These are phyloP conservation scores for Neonectria sp. DNA, from an alignment of 2,329 filamentous ascomycete species.

Conservation along the genomic window DNA sequence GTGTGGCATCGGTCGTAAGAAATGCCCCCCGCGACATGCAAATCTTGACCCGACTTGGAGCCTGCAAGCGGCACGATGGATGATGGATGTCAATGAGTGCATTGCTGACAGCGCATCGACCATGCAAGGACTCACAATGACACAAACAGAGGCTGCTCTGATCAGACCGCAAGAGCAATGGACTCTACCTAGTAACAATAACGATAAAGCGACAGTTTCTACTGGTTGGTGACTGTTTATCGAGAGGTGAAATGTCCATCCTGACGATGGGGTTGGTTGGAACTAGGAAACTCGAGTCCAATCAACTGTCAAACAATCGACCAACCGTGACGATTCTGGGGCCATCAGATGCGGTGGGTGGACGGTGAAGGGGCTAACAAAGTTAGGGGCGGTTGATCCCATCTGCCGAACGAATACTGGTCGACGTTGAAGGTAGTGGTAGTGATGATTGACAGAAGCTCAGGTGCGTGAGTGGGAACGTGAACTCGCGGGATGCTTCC, in stretches of 20 bases:
- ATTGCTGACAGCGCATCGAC: conserved; percentile 13
- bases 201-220: not conserved
- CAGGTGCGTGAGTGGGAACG: too few relatives aligned
- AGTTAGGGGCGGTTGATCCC: not conserved
- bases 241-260: too few relatives aligned
- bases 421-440: not conserved
- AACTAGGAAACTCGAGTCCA: not conserved
- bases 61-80: conserved; percentile 11
- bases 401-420: not conserved
- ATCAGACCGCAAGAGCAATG: not conserved
- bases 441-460: too few relatives aligned
- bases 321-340: not conserved
- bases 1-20: too few relatives aligned
- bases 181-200: not conserved
- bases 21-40: not conserved
- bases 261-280: not conserved
- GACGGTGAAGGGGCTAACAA: not conserved
- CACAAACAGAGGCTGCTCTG: not conserved
- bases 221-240: not conserved
- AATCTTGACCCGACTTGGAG: conserved; percentile 28
- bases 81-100: conserved; percentile 10
- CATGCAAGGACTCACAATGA: conserved; percentile 3
- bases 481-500: too few relatives aligned
- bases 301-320: not conserved
- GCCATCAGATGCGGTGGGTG: not conserved